These are phyloP conservation scores for Paracorniculantispora psalliotae DNA, from an alignment of 2,329 filamentous ascomycete species.

Conservation along the genomic window DNA sequence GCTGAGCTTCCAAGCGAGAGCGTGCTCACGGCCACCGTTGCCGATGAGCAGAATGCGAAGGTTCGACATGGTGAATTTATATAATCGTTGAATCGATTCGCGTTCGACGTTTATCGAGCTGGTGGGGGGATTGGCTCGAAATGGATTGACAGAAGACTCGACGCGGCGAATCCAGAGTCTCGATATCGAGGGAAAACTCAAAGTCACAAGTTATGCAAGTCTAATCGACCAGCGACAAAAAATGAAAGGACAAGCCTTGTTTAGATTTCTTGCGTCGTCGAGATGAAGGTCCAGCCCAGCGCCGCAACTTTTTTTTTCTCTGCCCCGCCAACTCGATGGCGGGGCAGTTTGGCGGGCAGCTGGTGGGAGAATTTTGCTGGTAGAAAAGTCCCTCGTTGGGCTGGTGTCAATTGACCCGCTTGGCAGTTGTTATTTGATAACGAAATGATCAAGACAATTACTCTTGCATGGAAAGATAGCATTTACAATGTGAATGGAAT, in stretches of 20 bases:
- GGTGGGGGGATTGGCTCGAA: not conserved
- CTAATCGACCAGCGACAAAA: constrained; percentile 1
- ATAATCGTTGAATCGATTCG: not conserved
- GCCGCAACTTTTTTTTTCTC: constrained; percentile 1
- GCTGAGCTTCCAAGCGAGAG: constrained; percentile 87
- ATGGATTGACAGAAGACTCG: not conserved
- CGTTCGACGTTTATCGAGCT: not conserved
- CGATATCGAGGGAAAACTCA: not conserved
- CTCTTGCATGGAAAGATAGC: not conserved
- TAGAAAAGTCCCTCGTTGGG: not conserved
- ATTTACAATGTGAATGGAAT: too few relatives aligned
- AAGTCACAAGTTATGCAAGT: not conserved
- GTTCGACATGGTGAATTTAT: constrained; percentile 23
- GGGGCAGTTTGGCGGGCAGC: not conserved
- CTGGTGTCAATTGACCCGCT: not conserved
- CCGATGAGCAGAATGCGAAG: constrained; percentile 81
- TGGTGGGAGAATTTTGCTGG: not conserved
- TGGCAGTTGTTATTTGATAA: not conserved
- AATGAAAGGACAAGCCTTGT: not conserved
- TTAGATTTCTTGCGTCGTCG: not conserved
- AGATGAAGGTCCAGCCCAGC: not conserved
- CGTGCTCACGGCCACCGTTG: constrained; percentile 91
- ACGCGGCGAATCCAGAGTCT: not conserved
- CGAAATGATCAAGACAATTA: not conserved
- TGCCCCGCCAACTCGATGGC: constrained; percentile 2